Evolutionary conservation across 257 asterid genomes (phyloP), one percentile per base, ranked within the genome.

Genomic region (Solanum piurae): DNA sequence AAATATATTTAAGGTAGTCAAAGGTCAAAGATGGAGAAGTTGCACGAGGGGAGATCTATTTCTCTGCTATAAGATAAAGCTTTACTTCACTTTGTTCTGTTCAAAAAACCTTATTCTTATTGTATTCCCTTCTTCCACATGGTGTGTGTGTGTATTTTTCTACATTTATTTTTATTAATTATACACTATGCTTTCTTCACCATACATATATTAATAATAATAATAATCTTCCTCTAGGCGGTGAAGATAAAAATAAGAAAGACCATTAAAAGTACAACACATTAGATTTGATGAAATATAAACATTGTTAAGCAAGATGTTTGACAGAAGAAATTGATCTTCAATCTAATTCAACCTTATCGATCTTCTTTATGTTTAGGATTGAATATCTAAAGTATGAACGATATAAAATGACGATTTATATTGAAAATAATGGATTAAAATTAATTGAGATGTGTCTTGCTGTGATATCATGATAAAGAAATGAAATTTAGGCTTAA

Each of bases 41-140:
- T 90, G 89, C 90, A 93, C 95, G 97, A 93, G 95, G 95, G 94
- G 86, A 88, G 94, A 93, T 91, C 95, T 89, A 31, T 40, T n/a
- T 46, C 91, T 73, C 72, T 83, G 77, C 64, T 55, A 3, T 55
- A 18, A 55, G 27, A 88, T 74, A 90, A 82, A 85, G 46, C 71
- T 79, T 86, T 86, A 33, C 23, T 71, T 77, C 62, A 89, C 91
- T 91, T 89, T 90, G 92, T 80, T 91, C 91, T 89, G 83, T 92
- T 90, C 90, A 60, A 89, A 80, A 80, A 69, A 60, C 83, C 79
- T 84, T 86, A 79, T 55, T 36, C 66, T 49, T 62, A 74, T 88
- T 83, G 49, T 86, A 66, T 71, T 69, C 23, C 84, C 86, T 69
- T 79, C 91, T 89, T 86, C 42, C 96, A 93, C 94, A 91, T 94